Percentiles rank a stretch among this genome's conserved stretches.
Evolutionary conservation across 768 basidiomycete genomes (phyloP).

Genomic region (Boletus huronensis): DNA sequence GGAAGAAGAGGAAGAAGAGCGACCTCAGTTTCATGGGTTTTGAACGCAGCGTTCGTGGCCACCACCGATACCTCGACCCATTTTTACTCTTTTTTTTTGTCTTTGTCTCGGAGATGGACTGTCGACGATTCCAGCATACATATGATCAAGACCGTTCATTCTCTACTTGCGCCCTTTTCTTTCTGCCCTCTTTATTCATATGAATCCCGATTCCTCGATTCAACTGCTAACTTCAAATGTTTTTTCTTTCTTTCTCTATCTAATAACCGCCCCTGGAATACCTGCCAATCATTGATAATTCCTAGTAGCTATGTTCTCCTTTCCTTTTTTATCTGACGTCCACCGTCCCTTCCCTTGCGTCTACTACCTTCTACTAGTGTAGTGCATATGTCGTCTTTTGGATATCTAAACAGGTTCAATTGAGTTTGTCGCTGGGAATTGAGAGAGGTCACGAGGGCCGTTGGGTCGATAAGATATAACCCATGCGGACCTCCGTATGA

Average conservation of each 20-base stretch:
- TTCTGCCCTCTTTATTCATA: not conserved
- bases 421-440: conserved; percentile 4
- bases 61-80: conserved; percentile 26
- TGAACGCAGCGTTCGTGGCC: conserved; percentile 10
- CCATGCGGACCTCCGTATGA: not conserved
- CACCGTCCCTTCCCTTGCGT: not conserved
- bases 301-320: conserved; percentile 24
- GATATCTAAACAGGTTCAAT: conserved; percentile 14
- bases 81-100: conserved; percentile 2
- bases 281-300: conserved; percentile 25
- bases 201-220: conserved; percentile 2
- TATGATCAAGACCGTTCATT: conserved; percentile 1
- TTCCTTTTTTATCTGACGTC: conserved; percentile 11
- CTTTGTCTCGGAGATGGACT: conserved; percentile 7
- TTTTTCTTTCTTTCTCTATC: conserved; percentile 9
- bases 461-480: conserved; percentile 4
- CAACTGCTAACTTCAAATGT: conserved; percentile 14
- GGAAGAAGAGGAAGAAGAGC: conserved; percentile 76
- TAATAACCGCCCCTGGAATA: conserved; percentile 25
- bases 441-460: conserved; percentile 1
- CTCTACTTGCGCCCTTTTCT: not conserved
- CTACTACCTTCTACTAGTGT: conserved; percentile 12
- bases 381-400: conserved; percentile 18
- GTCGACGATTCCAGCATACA: conserved; percentile 2
- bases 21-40: conserved; percentile 7